phyloP scores from a whole-genome alignment of 805 yeast genomes.

The Barnettozyma californica region DNA sequence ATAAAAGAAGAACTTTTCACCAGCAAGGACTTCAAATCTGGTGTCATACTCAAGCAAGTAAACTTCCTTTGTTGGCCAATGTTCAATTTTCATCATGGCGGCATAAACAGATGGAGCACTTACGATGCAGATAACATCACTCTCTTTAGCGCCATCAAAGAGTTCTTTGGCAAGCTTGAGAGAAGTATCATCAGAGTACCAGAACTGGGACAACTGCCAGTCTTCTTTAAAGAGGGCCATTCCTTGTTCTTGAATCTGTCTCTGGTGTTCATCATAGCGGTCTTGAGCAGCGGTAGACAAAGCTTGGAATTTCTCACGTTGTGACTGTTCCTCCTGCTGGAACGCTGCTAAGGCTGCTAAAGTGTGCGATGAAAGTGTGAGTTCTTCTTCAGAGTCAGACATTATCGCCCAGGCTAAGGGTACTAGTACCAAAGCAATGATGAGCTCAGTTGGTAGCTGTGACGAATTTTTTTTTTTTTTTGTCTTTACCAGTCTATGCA shows the following conservation, averaged over 20 bases:
- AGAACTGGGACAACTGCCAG: conserved; percentile 92
- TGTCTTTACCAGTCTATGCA: background rate
- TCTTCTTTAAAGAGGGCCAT: conserved; percentile 83
- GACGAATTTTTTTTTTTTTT: background rate
- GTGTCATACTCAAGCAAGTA: conserved; percentile 75
- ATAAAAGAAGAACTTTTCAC: conserved; percentile 63
- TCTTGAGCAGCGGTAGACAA: conserved; percentile 66
- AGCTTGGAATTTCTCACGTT: conserved; percentile 54
- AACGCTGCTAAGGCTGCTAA: conserved; percentile 55
- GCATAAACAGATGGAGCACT: conserved; percentile 94
- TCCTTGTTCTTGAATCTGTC: conserved; percentile 32
- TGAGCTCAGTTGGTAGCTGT: background rate
- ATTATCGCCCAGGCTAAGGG: background rate
- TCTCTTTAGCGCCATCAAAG: conserved; percentile 67
- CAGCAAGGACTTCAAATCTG: conserved; percentile 71
- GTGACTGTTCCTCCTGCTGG: conserved; percentile 49
- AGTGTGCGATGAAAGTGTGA: conserved; percentile 40
- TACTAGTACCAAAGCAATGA: background rate
- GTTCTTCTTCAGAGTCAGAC: conserved; percentile 5
- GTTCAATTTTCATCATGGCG: conserved; percentile 56
- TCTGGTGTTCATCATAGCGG: conserved; percentile 23
- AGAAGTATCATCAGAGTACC: conserved; percentile 76
- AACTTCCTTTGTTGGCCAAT: conserved; percentile 61
- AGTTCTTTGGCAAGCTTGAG: conserved; percentile 61
- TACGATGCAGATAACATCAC: conserved; percentile 68